phyloP scores from a whole-genome alignment of 805 yeast genomes.

The Ogataea siamensis region DNA sequence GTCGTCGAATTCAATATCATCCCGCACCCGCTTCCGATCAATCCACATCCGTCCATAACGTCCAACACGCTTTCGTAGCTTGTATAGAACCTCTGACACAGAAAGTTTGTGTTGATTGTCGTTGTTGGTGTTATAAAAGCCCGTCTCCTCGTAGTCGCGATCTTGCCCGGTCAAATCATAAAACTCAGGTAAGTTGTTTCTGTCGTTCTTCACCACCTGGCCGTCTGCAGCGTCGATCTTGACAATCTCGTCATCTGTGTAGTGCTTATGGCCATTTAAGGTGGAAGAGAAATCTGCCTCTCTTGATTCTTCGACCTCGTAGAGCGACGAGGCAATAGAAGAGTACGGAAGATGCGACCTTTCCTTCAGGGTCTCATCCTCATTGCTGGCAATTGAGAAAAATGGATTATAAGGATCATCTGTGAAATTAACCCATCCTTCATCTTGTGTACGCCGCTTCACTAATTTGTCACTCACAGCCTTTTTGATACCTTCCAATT shows the following conservation, averaged over 20 bases:
- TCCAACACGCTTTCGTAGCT: constrained; percentile 73
- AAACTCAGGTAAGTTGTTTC: constrained; percentile 41
- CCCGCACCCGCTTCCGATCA: constrained; percentile 59
- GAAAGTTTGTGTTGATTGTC: constrained; percentile 26
- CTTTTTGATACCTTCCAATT: constrained; percentile 71
- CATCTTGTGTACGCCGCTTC: constrained; percentile 65
- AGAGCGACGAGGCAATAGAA: constrained; percentile 68
- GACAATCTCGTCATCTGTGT: constrained; percentile 29
- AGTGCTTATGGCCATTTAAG: constrained; percentile 45
- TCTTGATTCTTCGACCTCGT: constrained; percentile 61
- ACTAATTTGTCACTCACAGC: constrained; percentile 85
- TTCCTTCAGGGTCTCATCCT: constrained; percentile 43
- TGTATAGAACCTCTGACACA: constrained; percentile 50
- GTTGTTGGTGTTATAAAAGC: constrained; percentile 19
- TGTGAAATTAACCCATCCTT: constrained; percentile 78
- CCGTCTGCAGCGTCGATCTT: constrained; percentile 50
- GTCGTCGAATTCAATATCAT: constrained; percentile 21
- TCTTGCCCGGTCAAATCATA: constrained; percentile 37
- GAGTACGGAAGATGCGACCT: constrained; percentile 73
- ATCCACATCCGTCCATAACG: constrained; percentile 67
- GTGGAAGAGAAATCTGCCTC: constrained; percentile 45
- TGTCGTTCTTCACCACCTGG: constrained; percentile 43
- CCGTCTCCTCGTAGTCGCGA: constrained; percentile 23
- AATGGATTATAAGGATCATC: constrained; percentile 85
- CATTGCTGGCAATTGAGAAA: constrained; percentile 62